Evolutionary conservation across 495 filamentous ascomycete species (phyloP), one percentile per base, ranked within the genome.

Genomic region (Talaromyces adpressus): DNA sequence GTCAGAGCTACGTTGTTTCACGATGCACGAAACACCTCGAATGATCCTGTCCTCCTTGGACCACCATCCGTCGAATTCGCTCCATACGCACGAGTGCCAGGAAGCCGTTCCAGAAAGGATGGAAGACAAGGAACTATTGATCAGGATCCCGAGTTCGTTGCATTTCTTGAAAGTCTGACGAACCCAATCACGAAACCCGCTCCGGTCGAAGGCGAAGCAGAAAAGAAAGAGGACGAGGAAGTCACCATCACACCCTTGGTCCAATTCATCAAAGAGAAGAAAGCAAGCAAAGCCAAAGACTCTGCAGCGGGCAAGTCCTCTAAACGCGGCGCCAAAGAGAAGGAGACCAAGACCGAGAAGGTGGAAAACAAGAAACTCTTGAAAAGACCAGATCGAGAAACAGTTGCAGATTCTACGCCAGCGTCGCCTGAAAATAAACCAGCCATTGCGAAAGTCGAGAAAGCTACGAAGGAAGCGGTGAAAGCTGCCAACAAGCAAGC

Each of bases 81-180:
- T 25, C 84, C 89, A 3, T 94, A 92, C 73, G 88, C 90, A 58
- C 90, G 91, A 66, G 82, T 89, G 0, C 91, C 95, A 16, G 89
- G 87, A 64, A 87, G 82, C 68, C 79, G 80, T 41, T 71, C 76
- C 22, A 87, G 91, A 23, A 83, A 84, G 54, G 94, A 98, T 80
- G 84, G 84, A 63, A 87, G 93, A 3, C 91, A 96, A 71, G 94
- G 95, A 51, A 95, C 91, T 5, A 97, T 98, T 63, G 94, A 98
- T 67, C 91, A 93, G 68, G 94, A 98, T 71, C 85, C 89, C 0
- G 94, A 98, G 62, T 98, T 98, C 66, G 95, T 96, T 75, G 84
- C 84, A 22, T 98, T 98, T 69, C 84, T 98, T 6, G 90, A 95
- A 72, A 87, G 84, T 57, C 82, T 97, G 8, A 94, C 92, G 3